Percentiles rank a stretch among this genome's conserved stretches.
Conservation (phyloP, 2,329 filamentous ascomycete species). For the Dactylellina cionopaga region DNA sequence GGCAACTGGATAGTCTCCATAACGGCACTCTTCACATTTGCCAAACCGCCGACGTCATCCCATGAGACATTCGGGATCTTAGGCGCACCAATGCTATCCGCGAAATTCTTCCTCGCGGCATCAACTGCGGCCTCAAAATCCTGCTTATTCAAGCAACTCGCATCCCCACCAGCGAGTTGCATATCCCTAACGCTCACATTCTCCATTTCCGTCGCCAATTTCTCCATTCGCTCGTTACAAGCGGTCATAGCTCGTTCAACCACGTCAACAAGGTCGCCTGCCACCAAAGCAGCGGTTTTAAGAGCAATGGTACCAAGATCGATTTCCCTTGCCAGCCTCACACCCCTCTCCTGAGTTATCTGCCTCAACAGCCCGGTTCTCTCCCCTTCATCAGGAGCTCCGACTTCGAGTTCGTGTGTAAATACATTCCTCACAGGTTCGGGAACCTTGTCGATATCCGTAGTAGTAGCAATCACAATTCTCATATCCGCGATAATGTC, state of each 20-base stretch:
- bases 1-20: constrained; percentile 96
- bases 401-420: constrained; percentile 94
- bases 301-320: constrained; percentile 86
- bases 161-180: constrained; percentile 85
- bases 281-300: constrained; percentile 94
- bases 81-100: constrained; percentile 93
- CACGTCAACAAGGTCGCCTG: constrained; percentile 92
- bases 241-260: constrained; percentile 88
- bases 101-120: constrained; percentile 95
- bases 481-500: constrained; percentile 82
- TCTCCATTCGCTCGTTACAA: constrained; percentile 77
- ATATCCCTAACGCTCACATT: constrained; percentile 78
- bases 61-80: constrained; percentile 98
- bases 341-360: constrained; percentile 78
- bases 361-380: constrained; percentile 85
- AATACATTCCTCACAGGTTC: constrained; percentile 86
- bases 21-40: constrained; percentile 95
- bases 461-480: constrained; percentile 91
- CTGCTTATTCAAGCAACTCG: constrained; percentile 78
- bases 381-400: constrained; percentile 89
- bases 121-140: constrained; percentile 96
- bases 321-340: constrained; percentile 82
- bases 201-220: constrained; percentile 68
- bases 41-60: constrained; percentile 93
- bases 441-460: constrained; percentile 91